Conservation (phyloP, 176 grass and related monocot genomes). For the Triticum turgidum region DNA sequence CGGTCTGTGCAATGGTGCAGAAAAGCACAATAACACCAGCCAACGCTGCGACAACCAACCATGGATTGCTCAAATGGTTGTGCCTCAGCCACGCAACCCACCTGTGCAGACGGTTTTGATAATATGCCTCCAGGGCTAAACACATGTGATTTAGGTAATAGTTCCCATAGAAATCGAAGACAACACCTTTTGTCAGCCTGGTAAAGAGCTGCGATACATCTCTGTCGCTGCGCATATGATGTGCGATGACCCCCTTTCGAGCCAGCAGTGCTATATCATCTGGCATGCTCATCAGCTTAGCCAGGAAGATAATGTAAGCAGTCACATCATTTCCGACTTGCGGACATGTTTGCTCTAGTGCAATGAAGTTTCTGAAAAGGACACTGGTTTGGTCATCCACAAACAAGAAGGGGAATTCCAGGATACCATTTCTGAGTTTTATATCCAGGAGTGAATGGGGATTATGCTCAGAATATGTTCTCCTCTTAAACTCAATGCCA, state of each 20-base stretch:
- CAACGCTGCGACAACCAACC: not conserved
- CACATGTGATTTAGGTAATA: not conserved
- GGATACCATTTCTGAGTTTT: not conserved
- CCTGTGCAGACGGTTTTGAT: not conserved
- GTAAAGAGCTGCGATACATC: constrained; percentile 5
- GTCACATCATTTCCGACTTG: constrained; percentile 6
- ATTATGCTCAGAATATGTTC: not conserved
- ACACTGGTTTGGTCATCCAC: not conserved
- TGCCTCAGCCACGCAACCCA: not conserved
- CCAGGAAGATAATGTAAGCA: constrained; percentile 18
- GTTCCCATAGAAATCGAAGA: constrained; percentile 25
- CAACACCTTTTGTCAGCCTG: constrained; percentile 16
- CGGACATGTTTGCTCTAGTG: not conserved
- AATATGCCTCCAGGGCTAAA: constrained; percentile 17
- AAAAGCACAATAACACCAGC: constrained; percentile 22
- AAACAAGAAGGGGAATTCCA: not conserved
- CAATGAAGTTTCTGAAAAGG: constrained; percentile 20
- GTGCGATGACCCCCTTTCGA: not conserved
- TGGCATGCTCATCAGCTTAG: constrained; percentile 25
- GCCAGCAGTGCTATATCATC: constrained; percentile 15
- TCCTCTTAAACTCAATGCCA: not conserved
- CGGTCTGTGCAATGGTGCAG: constrained; percentile 6
- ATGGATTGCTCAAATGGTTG: constrained; percentile 14
- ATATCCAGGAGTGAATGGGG: constrained; percentile 14
- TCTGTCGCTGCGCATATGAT: constrained; percentile 10